phyloP scores from a whole-genome alignment of 441 rosid genomes.

The Euphorbia celastroides region DNA sequence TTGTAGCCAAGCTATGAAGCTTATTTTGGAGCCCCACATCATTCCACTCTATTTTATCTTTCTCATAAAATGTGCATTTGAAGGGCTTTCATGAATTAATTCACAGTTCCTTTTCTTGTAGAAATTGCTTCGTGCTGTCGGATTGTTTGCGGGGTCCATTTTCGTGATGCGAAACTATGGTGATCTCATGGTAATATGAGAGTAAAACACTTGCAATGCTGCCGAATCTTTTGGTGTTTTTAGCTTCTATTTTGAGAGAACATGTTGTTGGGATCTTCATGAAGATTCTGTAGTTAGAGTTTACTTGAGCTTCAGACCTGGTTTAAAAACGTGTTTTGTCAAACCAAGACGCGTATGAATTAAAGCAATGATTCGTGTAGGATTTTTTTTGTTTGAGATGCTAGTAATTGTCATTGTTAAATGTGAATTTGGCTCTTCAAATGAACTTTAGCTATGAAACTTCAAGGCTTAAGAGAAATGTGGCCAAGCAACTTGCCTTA shows the following conservation, averaged over 20 bases:
- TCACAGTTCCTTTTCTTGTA: constrained; percentile 21
- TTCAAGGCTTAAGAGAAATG: no score
- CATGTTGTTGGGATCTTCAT: not conserved
- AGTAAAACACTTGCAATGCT: constrained; percentile 1
- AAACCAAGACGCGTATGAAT: not conserved
- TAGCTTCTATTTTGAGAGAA: not conserved
- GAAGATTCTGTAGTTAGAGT: not conserved
- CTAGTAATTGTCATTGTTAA: not conserved
- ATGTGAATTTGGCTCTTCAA: not conserved
- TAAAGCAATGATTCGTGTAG: not conserved
- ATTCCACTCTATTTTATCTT: not conserved
- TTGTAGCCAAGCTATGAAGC: not conserved
- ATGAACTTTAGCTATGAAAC: no score
- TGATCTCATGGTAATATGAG: constrained; percentile 69
- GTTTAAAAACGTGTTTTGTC: not conserved
- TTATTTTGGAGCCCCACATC: not conserved
- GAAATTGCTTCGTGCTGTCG: constrained; percentile 70
- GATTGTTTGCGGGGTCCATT: constrained; percentile 67
- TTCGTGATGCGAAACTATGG: constrained; percentile 74
- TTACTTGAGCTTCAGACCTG: not conserved
- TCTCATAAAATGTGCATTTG: not conserved
- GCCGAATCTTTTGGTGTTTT: not conserved
- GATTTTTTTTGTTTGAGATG: not conserved
- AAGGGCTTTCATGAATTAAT: not conserved
- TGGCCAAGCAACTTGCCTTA: no score